phyloP scores from a whole-genome alignment of 345 rosid genomes.

The Angophora floribunda region DNA sequence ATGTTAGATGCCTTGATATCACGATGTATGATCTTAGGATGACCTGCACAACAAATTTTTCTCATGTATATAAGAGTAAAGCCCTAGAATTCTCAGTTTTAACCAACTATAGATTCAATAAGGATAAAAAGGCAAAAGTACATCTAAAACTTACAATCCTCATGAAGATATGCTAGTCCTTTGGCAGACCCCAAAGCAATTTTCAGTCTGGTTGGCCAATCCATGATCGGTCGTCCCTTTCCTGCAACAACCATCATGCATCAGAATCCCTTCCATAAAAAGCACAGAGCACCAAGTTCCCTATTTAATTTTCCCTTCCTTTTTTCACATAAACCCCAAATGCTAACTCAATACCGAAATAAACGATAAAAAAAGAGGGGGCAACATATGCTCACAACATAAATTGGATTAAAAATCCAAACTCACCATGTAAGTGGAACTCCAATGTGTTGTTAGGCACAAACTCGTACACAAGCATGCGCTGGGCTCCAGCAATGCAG shows the following conservation, averaged over 20 bases:
- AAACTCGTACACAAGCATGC: constrained; percentile 47
- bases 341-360: background rate
- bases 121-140: background rate
- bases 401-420: background rate
- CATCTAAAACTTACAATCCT: constrained; percentile 65
- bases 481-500: constrained; percentile 26
- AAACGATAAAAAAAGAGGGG: background rate
- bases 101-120: background rate
- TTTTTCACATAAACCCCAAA: background rate
- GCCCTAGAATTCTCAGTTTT: background rate
- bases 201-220: constrained; percentile 65
- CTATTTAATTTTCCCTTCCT: background rate
- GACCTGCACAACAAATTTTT: constrained; percentile 31
- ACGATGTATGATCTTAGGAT: constrained; percentile 92
- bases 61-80: background rate
- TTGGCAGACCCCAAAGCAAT: constrained; percentile 95
- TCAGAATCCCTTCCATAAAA: background rate
- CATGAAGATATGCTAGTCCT: constrained; percentile 95
- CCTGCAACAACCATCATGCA: constrained; percentile 21
- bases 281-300: background rate
- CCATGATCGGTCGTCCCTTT: constrained; percentile 63
- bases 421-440: constrained; percentile 38
- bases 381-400: background rate
- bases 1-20: constrained; percentile 89
- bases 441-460: constrained; percentile 35